Evolutionary conservation across 2,329 filamentous ascomycete species (phyloP), one percentile per base, ranked within the genome.

Genomic region (Camptophora hylomeconis): DNA sequence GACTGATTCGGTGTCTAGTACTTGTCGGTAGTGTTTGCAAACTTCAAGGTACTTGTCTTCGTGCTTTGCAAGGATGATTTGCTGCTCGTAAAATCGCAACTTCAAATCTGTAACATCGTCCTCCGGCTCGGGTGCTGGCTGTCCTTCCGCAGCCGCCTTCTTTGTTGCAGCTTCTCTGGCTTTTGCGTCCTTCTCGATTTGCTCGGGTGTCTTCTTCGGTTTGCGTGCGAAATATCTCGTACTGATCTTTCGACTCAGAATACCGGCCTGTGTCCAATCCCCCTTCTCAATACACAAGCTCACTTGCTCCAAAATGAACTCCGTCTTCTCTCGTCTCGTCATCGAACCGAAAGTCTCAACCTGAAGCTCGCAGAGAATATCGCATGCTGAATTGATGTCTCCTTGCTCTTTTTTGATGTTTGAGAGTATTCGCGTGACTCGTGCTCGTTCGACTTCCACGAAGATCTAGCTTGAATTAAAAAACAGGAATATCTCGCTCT

Each of bases 311-410:
- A 98, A 67, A 49, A 98, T 98, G 54, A 98, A 98, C 50, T 95
- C 89, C 4, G 86, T 94, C 76, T 98, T 98, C 57, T 98, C 89
- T 46, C 89, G 73, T 46, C 89, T 72, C 40, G 83, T 80, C 89
- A 98, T 98, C 13, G 87, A 95, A 6, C 89, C 89, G 54, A 98
- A 98, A 0, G 89, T 98, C 67, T 98, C 89, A 27, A 98, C 89
- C 56, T 98, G 89, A 36, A 98, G 69, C 62, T 98, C 89, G 59
- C 89, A 98, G 20, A 98, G 70, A 38, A 89, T 89, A 46, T 95
- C 87, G 30, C 81, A 78, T 17, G 89, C 89, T 4, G 82, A 75
- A 52, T 81, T 83, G 49, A 93, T 65, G 50, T 98, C 87, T 40
- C 86, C 87, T 59, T 95, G 83, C 41, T 80, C 63, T 61, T 92